A percentile compares a stretch with the other conserved stretches of the same genome.
Evolutionary conservation across 2,329 filamentous ascomycete genomes (phyloP).

Genomic region (Fusarium sp.): DNA sequence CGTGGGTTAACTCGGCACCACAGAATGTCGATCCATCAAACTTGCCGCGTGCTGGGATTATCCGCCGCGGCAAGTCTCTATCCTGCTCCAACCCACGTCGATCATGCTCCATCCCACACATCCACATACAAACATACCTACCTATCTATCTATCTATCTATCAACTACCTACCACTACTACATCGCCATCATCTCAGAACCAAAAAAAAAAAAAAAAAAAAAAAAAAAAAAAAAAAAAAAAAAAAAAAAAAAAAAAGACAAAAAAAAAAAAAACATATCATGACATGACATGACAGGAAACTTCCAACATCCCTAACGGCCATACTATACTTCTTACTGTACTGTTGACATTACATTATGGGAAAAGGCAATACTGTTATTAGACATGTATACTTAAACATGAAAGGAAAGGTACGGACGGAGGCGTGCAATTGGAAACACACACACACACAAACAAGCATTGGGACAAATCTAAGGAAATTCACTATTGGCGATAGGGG

Average conservation of each 20-base stretch:
- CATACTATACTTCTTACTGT: slow-evolving; percentile 6
- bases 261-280: background rate
- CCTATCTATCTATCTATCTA: background rate
- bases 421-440: slow-evolving; percentile 10
- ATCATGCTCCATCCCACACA: slow-evolving; percentile 8
- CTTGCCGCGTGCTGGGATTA: slow-evolving; percentile 8
- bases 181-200: background rate
- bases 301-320: slow-evolving; percentile 19
- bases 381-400: background rate
- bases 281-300: slow-evolving; percentile 4
- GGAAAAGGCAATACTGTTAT: background rate
- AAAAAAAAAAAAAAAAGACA: background rate
- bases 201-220: background rate
- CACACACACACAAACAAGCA: slow-evolving; percentile 13
- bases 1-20: slow-evolving; percentile 38
- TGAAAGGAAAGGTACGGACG: background rate
- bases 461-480: slow-evolving; percentile 11
- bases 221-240: background rate
- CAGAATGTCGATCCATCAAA: slow-evolving; percentile 23
- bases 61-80: slow-evolving; percentile 22
- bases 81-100: slow-evolving; percentile 16
- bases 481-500: slow-evolving; percentile 19
- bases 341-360: slow-evolving; percentile 9
- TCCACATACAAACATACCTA: background rate
- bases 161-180: background rate